Percentiles rank a stretch among this genome's conserved stretches.
Conservation (phyloP, 2,329 filamentous ascomycete genomes). For the Trichoderma polysporum region DNA sequence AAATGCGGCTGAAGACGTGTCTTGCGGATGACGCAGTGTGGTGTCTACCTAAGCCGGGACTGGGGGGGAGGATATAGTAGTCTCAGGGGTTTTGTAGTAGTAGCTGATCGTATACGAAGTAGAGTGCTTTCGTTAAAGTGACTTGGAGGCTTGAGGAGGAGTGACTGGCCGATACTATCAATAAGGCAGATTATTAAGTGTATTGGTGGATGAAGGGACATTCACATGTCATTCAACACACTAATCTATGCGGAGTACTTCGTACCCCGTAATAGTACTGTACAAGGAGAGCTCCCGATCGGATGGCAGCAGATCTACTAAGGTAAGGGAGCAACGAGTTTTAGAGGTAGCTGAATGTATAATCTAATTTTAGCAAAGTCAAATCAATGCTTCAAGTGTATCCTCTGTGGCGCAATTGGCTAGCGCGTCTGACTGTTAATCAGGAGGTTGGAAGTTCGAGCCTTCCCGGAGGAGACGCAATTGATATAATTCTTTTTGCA, state of each 20-base stretch:
- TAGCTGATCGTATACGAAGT: too few species aligned
- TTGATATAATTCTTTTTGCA: not conserved
- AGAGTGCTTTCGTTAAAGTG: not conserved
- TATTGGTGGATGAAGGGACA: not conserved
- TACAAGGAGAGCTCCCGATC: too few species aligned
- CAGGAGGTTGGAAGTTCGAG: constrained; percentile 25
- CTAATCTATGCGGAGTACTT: not conserved
- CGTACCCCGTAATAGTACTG: too few species aligned
- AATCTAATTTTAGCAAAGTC: not conserved
- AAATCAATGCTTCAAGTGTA: not conserved
- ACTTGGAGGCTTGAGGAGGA: not conserved
- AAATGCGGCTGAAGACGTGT: not conserved
- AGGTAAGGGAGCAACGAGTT: not conserved
- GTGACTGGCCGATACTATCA: not conserved
- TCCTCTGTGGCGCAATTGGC: constrained; percentile 50
- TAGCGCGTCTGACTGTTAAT: constrained; percentile 61
- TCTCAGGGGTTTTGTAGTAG: not conserved
- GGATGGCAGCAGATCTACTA: not conserved
- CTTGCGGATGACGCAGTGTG: constrained; percentile 13
- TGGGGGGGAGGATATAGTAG: not conserved
- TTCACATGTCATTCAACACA: constrained; percentile 6
- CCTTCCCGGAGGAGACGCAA: constrained; percentile 23
- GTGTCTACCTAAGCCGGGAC: not conserved
- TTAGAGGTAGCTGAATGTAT: not conserved
- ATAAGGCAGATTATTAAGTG: not conserved